Evolutionary conservation across 495 filamentous ascomycete genomes (phyloP), one percentile per base, ranked within the genome.

Genomic region (Aspergillus biplanus): DNA sequence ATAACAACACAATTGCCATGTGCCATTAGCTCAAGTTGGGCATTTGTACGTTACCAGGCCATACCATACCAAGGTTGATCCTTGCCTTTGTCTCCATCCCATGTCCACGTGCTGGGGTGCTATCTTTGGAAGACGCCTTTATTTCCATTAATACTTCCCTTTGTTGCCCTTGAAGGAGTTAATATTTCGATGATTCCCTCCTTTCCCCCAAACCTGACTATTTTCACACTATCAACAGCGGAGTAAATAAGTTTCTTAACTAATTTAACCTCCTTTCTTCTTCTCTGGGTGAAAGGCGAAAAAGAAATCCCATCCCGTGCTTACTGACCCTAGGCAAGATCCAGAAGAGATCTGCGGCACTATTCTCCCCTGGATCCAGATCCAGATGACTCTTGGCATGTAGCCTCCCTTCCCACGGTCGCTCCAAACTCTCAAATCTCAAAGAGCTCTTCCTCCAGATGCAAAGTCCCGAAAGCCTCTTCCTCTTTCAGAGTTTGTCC

Each of bases 301-400:
- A 12, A 44, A 11, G n/a, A 44, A 44, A 11, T 59, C 32, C 13
- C 27, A 32, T 52, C 50, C 46, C 18, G 16, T 33, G 58, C 58
- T 35, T 31, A 60, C 16, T 42, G 33, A 32, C 5, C 52, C 58
- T 52, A 49, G 34, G 39, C 44, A 31, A 39, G 13, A 39, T 63
- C 15, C n/a, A 27, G 33, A 9, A 50, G 8, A 18, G 60, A 63
- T 63, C 60, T 44, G 33, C 60, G 31, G 42, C 35, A 57, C 60
- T 57, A 56, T 55, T 56, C 47, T 27, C 18, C 39, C 3, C 33
- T 53, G 32, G 47, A 15, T 54, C 52, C 52, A 54, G 52, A 54
- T 54, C 52, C 47, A 50, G 47, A 4, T 8, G 11, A 18, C 16
- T 50, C 47, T 50, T 50, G 47, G 47, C 47, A 31, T 50, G 12